Evolutionary conservation across 1,284 basidiomycete species (phyloP).

Genomic region (Rhodotorula sp.): DNA sequence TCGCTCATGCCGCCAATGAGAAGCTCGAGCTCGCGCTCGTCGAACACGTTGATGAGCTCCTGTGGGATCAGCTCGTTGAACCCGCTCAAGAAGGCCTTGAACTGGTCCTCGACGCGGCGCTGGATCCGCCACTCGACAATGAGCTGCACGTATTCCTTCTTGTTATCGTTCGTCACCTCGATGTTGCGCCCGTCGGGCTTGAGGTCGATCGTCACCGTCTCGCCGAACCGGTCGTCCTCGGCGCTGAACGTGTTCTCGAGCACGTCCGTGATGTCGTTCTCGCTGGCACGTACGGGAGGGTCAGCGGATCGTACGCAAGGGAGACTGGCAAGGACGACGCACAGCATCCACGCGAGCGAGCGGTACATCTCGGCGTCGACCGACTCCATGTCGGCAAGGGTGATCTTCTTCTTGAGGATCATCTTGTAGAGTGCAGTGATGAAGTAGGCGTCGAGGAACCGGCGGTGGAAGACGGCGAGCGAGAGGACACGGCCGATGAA

Average conservation of each 20-base stretch:
- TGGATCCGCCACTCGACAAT: conserved; percentile 95
- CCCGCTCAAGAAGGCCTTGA: conserved; percentile 92
- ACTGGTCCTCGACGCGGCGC: conserved; percentile 90
- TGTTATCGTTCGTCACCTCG: conserved; percentile 93
- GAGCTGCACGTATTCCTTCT: conserved; percentile 96
- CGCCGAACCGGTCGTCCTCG: conserved; percentile 96
- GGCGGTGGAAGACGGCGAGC: conserved; percentile 95
- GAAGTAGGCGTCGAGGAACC: conserved; percentile 99
- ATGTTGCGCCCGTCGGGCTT: conserved; percentile 82
- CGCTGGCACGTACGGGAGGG: background rate
- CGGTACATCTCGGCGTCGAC: conserved; percentile 89
- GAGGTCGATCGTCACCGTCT: conserved; percentile 90
- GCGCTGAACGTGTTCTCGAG: conserved; percentile 93
- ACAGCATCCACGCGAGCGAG: conserved; percentile 97
- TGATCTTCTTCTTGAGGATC: conserved; percentile 86
- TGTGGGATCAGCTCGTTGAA: conserved; percentile 93
- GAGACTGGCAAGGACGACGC: conserved; percentile 13
- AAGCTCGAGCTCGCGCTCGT: conserved; percentile 94
- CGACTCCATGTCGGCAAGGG: conserved; percentile 81
- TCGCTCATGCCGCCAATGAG: conserved; percentile 99
- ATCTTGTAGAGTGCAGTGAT: conserved; percentile 99
- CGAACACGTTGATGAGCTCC: conserved; percentile 95
- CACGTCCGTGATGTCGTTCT: conserved; percentile 79
- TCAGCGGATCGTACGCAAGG: background rate
- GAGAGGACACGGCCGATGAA: conserved; percentile 95